Percentiles rank a stretch among this genome's conserved stretches.
phyloP scores from a whole-genome alignment of 805 yeast genomes.

The Wickerhamomyces chaumierensis region DNA sequence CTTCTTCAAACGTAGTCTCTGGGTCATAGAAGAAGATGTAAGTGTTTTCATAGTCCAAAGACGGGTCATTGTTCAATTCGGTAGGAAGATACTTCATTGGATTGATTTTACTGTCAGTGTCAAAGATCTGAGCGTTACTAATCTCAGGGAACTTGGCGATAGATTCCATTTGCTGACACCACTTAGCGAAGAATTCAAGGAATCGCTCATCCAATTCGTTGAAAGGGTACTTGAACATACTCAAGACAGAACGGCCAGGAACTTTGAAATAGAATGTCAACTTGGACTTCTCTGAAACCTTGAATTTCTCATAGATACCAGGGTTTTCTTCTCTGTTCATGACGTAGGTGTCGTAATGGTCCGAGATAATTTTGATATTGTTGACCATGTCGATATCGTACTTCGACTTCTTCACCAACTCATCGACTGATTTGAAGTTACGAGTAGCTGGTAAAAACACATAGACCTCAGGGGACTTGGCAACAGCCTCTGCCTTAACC shows the following conservation, averaged over 20 bases:
- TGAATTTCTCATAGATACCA: neutral
- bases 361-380: neutral
- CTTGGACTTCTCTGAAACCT: too few relatives aligned
- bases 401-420: neutral
- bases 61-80: neutral
- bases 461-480: neutral
- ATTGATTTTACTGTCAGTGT: neutral
- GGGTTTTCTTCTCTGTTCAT: neutral
- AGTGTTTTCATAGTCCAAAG: neutral
- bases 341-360: neutral
- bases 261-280: neutral
- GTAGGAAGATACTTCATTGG: neutral
- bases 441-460: neutral
- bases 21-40: constrained; percentile 44
- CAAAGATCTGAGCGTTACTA: neutral
- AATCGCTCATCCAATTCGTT: neutral
- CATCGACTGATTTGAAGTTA: neutral
- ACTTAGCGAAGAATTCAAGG: neutral
- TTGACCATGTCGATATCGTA: neutral
- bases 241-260: neutral
- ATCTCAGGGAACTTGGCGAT: neutral
- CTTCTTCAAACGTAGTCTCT: constrained; percentile 46
- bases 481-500: neutral
- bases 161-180: neutral
- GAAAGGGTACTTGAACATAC: neutral